Percentiles rank a stretch among this genome's conserved stretches.
phyloP scores from a whole-genome alignment of 495 filamentous ascomycete genomes.

The Penicillium mononematosum region DNA sequence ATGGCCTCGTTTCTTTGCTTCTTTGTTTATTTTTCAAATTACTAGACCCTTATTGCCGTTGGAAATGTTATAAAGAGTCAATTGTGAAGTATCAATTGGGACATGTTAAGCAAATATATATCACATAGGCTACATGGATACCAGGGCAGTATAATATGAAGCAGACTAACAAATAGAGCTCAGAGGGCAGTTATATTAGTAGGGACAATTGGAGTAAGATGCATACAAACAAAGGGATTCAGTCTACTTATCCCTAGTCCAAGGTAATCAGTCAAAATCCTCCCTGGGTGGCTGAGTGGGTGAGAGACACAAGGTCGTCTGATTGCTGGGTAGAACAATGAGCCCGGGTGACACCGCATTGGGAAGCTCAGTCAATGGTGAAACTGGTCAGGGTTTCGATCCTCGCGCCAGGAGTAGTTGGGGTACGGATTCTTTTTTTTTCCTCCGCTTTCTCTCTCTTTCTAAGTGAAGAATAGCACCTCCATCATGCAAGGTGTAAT shows the following conservation, averaged over 20 bases:
- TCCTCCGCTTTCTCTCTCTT: not conserved
- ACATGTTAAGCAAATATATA: not conserved
- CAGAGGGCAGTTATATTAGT: not conserved
- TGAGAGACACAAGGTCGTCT: slow-evolving; percentile 3
- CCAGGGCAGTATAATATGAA: not conserved
- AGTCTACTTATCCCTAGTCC: not conserved
- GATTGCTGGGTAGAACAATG: not conserved
- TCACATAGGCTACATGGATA: not conserved
- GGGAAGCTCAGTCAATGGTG: not conserved
- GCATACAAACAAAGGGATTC: not conserved
- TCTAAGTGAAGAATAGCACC: not conserved
- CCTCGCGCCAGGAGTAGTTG: not conserved
- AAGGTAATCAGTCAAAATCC: not conserved
- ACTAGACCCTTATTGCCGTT: not conserved
- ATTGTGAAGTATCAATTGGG: not conserved
- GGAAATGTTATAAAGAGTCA: not conserved
- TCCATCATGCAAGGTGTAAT: not conserved
- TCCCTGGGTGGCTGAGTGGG: slow-evolving; percentile 7
- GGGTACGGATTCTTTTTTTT: not conserved
- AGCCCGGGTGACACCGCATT: slow-evolving; percentile 1
- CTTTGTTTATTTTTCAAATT: not conserved
- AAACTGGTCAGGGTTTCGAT: not conserved
- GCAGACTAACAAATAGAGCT: not conserved
- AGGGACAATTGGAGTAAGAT: not conserved
- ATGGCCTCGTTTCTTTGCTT: not conserved